Conservation (phyloP, 257 asterid species). For the Solanum clarkiae region DNA sequence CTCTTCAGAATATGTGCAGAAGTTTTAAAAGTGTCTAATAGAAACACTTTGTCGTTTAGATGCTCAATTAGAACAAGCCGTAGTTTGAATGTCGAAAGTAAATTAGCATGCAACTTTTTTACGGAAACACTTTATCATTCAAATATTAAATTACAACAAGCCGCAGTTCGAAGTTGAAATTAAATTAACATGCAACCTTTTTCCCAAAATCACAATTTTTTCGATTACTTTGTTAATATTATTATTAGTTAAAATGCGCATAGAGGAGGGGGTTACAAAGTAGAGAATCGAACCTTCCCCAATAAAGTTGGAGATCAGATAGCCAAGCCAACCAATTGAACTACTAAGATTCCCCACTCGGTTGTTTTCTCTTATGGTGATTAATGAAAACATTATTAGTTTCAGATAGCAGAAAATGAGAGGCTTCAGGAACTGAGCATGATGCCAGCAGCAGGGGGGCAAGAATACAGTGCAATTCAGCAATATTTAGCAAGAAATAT, state of each 20-base stretch:
- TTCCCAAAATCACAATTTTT: not conserved
- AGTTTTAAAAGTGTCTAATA: not conserved
- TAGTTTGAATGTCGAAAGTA: not conserved
- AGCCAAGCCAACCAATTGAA: not conserved
- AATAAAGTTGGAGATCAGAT: not conserved
- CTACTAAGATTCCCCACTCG: not conserved
- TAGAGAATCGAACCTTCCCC: not conserved
- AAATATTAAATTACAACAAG: not conserved
- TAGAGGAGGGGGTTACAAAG: not conserved
- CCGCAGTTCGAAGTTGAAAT: not conserved
- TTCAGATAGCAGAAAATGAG: slow-evolving; percentile 70
- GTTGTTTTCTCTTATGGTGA: not conserved
- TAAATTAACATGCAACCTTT: not conserved
- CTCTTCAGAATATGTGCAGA: not conserved
- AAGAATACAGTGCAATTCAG: slow-evolving; percentile 53
- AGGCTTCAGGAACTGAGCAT: slow-evolving; percentile 75
- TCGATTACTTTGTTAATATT: too few relatives aligned
- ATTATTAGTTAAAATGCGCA: not conserved
- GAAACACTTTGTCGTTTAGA: not conserved
- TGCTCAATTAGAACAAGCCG: not conserved
- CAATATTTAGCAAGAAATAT: slow-evolving; percentile 47
- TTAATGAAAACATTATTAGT: not conserved
- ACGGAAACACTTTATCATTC: not conserved
- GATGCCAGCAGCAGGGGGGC: slow-evolving; percentile 55
- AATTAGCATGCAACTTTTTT: not conserved